Evolutionary conservation across 768 basidiomycete species (phyloP).

Genomic region (Russula compacta): DNA sequence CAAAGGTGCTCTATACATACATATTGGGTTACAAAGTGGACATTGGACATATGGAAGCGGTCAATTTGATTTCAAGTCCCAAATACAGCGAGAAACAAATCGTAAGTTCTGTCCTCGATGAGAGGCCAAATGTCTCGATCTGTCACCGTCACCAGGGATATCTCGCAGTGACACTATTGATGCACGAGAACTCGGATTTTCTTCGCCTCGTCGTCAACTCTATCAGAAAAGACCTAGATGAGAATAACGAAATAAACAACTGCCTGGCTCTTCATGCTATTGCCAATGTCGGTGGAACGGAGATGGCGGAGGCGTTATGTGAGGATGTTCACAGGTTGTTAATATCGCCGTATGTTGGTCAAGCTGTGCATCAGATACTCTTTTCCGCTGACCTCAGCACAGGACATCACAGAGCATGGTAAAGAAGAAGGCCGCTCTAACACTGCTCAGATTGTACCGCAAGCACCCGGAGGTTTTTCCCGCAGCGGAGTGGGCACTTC

Average conservation of each 20-base stretch:
- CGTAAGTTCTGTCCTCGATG: constrained; percentile 38
- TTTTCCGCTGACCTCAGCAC: constrained; percentile 17
- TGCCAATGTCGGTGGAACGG: constrained; percentile 93
- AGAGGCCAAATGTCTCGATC: constrained; percentile 13
- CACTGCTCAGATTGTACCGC: constrained; percentile 83
- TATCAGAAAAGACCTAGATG: constrained; percentile 93
- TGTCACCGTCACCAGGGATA: constrained; percentile 59
- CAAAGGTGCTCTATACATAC: constrained; percentile 98
- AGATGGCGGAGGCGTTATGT: constrained; percentile 94
- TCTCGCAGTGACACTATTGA: constrained; percentile 89
- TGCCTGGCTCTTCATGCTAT: constrained; percentile 97
- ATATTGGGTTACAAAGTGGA: constrained; percentile 99
- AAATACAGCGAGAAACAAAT: constrained; percentile 99
- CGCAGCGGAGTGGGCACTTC: constrained; percentile 89
- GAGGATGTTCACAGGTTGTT: constrained; percentile 92
- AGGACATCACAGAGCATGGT: constrained; percentile 95
- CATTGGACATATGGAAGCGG: constrained; percentile 98
- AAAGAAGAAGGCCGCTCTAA: constrained; percentile 97
- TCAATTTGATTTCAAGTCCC: constrained; percentile 89
- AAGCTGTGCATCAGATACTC: background rate
- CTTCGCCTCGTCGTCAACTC: constrained; percentile 96
- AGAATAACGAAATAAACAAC: constrained; percentile 89
- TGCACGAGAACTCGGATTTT: constrained; percentile 99
- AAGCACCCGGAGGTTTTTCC: constrained; percentile 95
- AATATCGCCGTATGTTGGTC: constrained; percentile 73